These are phyloP conservation scores for Boletellus deceptivus DNA, from an alignment of 1,284 basidiomycete species.

Conservation along the genomic window DNA sequence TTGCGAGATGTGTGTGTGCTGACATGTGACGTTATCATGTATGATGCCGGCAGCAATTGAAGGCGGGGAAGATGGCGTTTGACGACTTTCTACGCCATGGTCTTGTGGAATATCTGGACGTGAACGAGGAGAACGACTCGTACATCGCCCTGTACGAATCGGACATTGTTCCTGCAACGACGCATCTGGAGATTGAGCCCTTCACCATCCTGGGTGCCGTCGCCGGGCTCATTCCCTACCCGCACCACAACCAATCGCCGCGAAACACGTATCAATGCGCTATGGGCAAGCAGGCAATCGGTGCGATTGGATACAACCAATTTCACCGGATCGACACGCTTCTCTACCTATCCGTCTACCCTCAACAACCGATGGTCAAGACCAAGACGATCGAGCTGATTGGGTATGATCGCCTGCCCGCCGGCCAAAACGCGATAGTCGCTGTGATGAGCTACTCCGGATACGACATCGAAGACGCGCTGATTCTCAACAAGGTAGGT, in stretches of 20 bases:
- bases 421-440: slow-evolving; percentile 97
- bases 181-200: slow-evolving; percentile 98
- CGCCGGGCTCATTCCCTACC: slow-evolving; percentile 97
- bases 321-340: slow-evolving; percentile 97
- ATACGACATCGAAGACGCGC: slow-evolving; percentile 99
- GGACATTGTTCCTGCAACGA: slow-evolving; percentile 80
- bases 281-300: slow-evolving; percentile 99
- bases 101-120: slow-evolving; percentile 99
- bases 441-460: slow-evolving; percentile 99
- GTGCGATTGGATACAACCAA: slow-evolving; percentile 99
- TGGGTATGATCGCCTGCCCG: slow-evolving; percentile 95
- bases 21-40: slow-evolving; percentile 8
- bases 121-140: slow-evolving; percentile 99
- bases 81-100: slow-evolving; percentile 94
- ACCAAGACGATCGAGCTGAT: slow-evolving; percentile 97
- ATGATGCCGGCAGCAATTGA: slow-evolving; percentile 59
- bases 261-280: slow-evolving; percentile 99
- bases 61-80: slow-evolving; percentile 78
- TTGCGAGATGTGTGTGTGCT: slow-evolving; percentile 1
- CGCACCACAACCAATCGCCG: slow-evolving; percentile 99
- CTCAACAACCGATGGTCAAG: slow-evolving; percentile 99
- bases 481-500: slow-evolving; percentile 88
- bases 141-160: slow-evolving; percentile 95
- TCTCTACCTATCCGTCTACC: slow-evolving; percentile 98
- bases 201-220: slow-evolving; percentile 98